Evolutionary conservation across 345 rosid genomes (phyloP).

Genomic region (Gossypium stocksii): DNA sequence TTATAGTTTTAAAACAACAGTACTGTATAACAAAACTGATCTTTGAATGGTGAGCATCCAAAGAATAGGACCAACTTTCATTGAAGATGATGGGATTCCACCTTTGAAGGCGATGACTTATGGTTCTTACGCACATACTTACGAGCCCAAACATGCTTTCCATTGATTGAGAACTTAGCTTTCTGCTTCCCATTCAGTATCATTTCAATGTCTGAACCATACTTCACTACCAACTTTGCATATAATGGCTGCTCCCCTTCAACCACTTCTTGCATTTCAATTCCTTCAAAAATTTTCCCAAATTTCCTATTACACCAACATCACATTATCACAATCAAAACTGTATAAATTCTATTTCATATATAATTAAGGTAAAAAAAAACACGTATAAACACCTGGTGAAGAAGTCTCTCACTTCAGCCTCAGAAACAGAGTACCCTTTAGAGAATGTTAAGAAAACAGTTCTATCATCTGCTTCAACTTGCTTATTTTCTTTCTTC

Average conservation of each 20-base stretch:
- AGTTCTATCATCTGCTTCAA: constrained; percentile 5
- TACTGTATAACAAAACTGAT: too few species aligned
- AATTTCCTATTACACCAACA: neutral
- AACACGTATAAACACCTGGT: neutral
- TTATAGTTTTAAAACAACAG: too few species aligned
- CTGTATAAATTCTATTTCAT: too few species aligned
- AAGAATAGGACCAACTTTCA: neutral
- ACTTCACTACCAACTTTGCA: neutral
- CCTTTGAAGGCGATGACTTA: neutral
- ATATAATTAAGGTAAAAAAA: too few species aligned
- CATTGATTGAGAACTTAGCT: constrained; percentile 58
- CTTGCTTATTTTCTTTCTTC: neutral
- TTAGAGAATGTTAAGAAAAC: constrained; percentile 15
- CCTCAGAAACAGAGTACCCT: constrained; percentile 4
- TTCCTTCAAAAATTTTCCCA: neutral
- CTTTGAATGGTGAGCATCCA: too few species aligned
- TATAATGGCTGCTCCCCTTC: neutral
- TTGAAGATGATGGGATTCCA: neutral
- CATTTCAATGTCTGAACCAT: neutral
- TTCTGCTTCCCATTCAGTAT: constrained; percentile 33
- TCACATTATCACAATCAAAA: too few species aligned
- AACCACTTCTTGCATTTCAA: neutral
- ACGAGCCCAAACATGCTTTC: constrained; percentile 73
- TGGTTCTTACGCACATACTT: constrained; percentile 31
- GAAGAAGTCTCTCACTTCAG: constrained; percentile 1